A percentile compares a stretch with the other conserved stretches of the same genome.
Conservation (phyloP, 306 rosid genomes). For the Acacia crassicarpa region DNA sequence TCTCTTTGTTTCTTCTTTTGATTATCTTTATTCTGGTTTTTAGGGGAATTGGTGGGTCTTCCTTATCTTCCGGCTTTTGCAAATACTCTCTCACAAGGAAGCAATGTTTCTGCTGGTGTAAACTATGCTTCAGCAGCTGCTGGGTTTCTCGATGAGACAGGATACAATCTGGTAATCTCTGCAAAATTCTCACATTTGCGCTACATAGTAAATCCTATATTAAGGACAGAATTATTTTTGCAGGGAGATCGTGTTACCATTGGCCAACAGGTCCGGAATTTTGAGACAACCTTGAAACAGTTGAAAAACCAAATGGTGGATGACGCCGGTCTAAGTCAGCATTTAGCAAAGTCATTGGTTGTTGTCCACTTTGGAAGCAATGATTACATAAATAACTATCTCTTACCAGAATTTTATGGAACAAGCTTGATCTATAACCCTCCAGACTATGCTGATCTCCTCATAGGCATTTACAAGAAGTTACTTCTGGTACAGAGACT, state of each 20-base stretch:
- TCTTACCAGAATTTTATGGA: constrained; percentile 27
- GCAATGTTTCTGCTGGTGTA: constrained; percentile 28
- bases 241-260: constrained; percentile 40
- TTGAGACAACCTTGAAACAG: constrained; percentile 32
- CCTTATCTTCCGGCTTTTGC: constrained; percentile 41
- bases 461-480: constrained; percentile 26
- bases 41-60: constrained; percentile 37
- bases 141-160: constrained; percentile 43
- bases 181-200: not conserved
- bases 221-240: not conserved
- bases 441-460: constrained; percentile 30
- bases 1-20: not conserved
- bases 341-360: constrained; percentile 38
- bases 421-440: constrained; percentile 29
- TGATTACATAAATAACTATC: constrained; percentile 49
- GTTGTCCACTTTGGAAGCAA: constrained; percentile 36
- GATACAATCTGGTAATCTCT: constrained; percentile 31
- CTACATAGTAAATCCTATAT: too few relatives aligned
- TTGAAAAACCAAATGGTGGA: constrained; percentile 40
- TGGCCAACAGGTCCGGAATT: constrained; percentile 35
- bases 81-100: not conserved
- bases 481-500: constrained; percentile 26
- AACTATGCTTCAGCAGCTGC: constrained; percentile 44
- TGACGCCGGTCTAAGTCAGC: constrained; percentile 22
- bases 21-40: not conserved